phyloP scores from a whole-genome alignment of 2,329 filamentous ascomycete species.

The Paecilomyces formosus region DNA sequence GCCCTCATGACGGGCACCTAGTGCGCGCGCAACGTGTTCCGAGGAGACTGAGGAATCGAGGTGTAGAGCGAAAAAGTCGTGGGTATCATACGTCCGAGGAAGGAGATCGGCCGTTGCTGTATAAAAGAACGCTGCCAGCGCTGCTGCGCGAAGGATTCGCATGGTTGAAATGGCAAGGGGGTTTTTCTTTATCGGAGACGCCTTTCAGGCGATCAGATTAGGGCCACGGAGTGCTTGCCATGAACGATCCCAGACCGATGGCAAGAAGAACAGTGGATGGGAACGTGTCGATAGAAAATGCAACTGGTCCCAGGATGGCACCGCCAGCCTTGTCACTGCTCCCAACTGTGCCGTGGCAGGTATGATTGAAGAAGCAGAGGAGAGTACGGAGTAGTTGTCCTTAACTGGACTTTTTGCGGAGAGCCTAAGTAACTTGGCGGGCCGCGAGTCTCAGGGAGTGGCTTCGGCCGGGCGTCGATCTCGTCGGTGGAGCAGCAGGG shows the following conservation, averaged over 20 bases:
- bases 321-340: slow-evolving; percentile 1
- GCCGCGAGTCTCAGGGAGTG: not conserved
- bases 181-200: not conserved
- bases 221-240: slow-evolving; percentile 11
- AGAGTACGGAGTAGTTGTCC: not conserved
- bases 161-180: slow-evolving; percentile 6
- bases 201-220: slow-evolving; percentile 6
- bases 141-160: slow-evolving; percentile 16
- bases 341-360: not conserved
- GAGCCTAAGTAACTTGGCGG: not conserved
- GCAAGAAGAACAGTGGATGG: slow-evolving; percentile 1
- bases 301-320: slow-evolving; percentile 8
- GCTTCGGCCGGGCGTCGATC: not conserved
- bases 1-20: slow-evolving; percentile 77
- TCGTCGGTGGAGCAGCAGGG: not conserved
- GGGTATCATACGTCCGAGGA: slow-evolving; percentile 64
- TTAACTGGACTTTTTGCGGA: not conserved
- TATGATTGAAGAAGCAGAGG: not conserved
- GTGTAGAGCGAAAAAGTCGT: slow-evolving; percentile 92
- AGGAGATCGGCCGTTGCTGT: slow-evolving; percentile 43
- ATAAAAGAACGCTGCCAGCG: slow-evolving; percentile 30
- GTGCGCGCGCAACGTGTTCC: slow-evolving; percentile 56
- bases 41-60: slow-evolving; percentile 62
- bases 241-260: slow-evolving; percentile 9
- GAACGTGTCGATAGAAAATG: slow-evolving; percentile 5